Base-by-base conservation (phyloP, 371 early-diverging fungal species). In the Lichtheimia hyalospora region DNA sequence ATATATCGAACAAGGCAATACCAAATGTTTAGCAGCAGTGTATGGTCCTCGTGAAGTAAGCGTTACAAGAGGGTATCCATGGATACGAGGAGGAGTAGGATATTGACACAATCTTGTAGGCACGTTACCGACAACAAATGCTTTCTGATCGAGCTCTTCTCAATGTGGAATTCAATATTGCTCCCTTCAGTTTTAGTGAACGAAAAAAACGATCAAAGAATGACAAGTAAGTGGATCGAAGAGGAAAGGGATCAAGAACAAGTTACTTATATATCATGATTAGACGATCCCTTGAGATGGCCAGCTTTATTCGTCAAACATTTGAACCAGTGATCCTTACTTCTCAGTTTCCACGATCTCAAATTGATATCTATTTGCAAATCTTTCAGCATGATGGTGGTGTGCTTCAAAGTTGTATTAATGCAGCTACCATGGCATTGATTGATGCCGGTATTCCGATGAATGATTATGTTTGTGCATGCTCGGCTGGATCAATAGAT, bases 391-490 rank as follows among this genome's bases (percentile, higher is more conserved):
- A 89, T 62, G 97, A 98, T 69, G 97, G 98, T 20, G 96, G 96
- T 40, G 58, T 80, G 5, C 70, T 96, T 20, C 93, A 92, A 63
- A 77, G 91, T 6, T 94, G 93, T 58, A 92, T 97, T 56, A 97
- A 98, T 74, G 98, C 96, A 3, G 85, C 95, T 0, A 93, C 95
- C 6, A 70, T 98, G 82, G 98, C 98, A 0, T 69, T 98, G 60
- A 89, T 97, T n/a, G 95, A 98, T 68, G 98, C 98, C 5, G 98
- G 98, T 44, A 89, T 98, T 28, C 91, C 97, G n/a, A 94, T 98
- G 96, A 66, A 74, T 10, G 98, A 98, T 61, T 96, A 93, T 75
- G 94, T 97, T 3, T 87, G 88, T 56, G 96, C 97, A n/a, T 92
- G 92, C 62, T 92, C 96, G n/a, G 96, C 92, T 12, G 96, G 97